Evolutionary conservation across 2,329 filamentous ascomycete genomes (phyloP), one percentile per base, ranked within the genome.

Genomic region (Didymella keratinophila): DNA sequence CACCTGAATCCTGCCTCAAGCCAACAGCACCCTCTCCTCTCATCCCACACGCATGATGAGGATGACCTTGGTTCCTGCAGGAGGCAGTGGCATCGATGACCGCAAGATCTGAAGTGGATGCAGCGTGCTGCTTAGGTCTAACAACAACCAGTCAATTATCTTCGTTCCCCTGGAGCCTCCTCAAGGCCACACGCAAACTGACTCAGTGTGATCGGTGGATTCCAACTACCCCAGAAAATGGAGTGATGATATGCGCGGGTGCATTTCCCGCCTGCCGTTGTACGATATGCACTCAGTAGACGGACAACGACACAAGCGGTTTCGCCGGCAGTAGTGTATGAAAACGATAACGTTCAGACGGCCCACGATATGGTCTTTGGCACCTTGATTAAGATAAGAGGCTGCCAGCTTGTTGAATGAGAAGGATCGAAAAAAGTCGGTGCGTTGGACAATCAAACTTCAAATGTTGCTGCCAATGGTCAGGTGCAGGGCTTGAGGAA

Each of bases 1-100:
- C 50, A 53, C 50, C 14, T n/a, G 32, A 20, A 53, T 46, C 50
- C 50, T 46, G 34, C 7, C 23, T n/a, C 50, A 32, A 32, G 16
- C 46, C 32, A 6, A 49, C 21, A 10, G 23, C 32, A 27, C 6
- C 43, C 43, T 28, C 32, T 27, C 32, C 27, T 27, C 32, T 48
- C 20, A 37, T 34, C n/a, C 5, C 28, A 34, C 25, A n/a, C 14
- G 30, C 14, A 36, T 10, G 36, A 37, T 20, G n/a, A 37, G 16
- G 3, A 43, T 41, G 21, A 23, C 23, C 23, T 7, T 12, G 37
- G 6, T 11, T 11, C n/a, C 36, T 20, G 36, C 16, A 20, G 18
- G 8, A 20, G n/a, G n/a, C 36, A 20, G 36, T 37, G n/a, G 2
- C 36, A 37, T 18, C 16, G 36, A 20, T 16, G 14, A 23, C 6